A percentile compares a stretch with the other conserved stretches of the same genome.
Evolutionary conservation across 441 rosid species (phyloP).

Genomic region (Gossypium laxum): DNA sequence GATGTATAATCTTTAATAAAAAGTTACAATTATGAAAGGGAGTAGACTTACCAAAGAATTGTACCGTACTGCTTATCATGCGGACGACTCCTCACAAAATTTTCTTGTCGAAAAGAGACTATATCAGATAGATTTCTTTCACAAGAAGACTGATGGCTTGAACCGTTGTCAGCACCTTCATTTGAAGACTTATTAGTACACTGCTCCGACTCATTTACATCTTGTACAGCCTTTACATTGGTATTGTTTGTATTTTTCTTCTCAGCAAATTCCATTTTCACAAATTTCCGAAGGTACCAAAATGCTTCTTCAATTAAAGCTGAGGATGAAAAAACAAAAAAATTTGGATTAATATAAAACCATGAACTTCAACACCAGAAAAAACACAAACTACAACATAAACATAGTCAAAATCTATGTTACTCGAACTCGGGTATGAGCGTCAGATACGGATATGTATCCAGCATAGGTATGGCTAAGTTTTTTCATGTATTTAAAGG

Average conservation of each 20-base stretch:
- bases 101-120: slow-evolving; percentile 67
- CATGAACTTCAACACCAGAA: not conserved
- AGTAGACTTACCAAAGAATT: slow-evolving; percentile 58
- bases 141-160: slow-evolving; percentile 11
- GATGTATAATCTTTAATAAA: not conserved
- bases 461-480: not conserved
- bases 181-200: slow-evolving; percentile 11
- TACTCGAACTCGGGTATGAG: too few species aligned
- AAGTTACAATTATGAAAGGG: not conserved
- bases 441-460: not conserved
- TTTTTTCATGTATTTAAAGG: too few species aligned
- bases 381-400: too few species aligned
- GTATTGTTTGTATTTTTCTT: slow-evolving; percentile 24
- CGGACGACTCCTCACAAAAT: slow-evolving; percentile 44
- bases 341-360: not conserved
- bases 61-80: slow-evolving; percentile 52
- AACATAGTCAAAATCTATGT: too few species aligned
- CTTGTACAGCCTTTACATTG: slow-evolving; percentile 16
- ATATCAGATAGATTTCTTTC: slow-evolving; percentile 37
- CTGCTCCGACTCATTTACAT: slow-evolving; percentile 20
- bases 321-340: slow-evolving; percentile 18
- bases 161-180: slow-evolving; percentile 18
- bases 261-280: slow-evolving; percentile 27
- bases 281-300: slow-evolving; percentile 59
- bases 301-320: slow-evolving; percentile 61